phyloP scores from a whole-genome alignment of 2,329 filamentous ascomycete species.

The Trichophyton benhamiae region DNA sequence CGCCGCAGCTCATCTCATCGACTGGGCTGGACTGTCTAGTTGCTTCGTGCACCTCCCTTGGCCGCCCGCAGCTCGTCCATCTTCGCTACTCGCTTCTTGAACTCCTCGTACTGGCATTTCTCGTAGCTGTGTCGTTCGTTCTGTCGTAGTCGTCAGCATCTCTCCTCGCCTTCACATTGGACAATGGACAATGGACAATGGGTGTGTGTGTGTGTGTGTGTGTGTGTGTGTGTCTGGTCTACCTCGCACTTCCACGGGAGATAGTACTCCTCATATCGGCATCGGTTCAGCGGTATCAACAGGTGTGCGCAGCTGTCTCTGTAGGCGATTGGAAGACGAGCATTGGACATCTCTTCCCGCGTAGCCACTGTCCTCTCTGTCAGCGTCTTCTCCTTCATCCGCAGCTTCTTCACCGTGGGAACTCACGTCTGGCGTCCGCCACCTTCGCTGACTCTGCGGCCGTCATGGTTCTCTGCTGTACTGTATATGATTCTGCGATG shows the following conservation, averaged over 20 bases:
- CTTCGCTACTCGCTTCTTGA: slow-evolving; percentile 96
- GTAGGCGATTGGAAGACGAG: slow-evolving; percentile 77
- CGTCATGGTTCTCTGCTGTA: slow-evolving; percentile 6
- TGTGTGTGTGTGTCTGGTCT: slow-evolving; percentile 15
- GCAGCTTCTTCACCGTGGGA: background rate
- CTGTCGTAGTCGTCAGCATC: slow-evolving; percentile 36
- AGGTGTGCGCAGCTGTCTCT: slow-evolving; percentile 92
- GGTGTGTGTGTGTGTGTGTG: too few species aligned
- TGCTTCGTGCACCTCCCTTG: slow-evolving; percentile 75
- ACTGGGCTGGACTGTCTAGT: slow-evolving; percentile 37
- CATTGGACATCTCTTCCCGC: slow-evolving; percentile 86
- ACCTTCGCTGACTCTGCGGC: slow-evolving; percentile 3
- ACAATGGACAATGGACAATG: too few species aligned
- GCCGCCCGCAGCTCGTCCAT: slow-evolving; percentile 90
- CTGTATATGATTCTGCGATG: background rate
- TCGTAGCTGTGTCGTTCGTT: slow-evolving; percentile 96
- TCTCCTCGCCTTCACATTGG: background rate
- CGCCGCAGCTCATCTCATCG: background rate
- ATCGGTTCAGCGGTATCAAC: slow-evolving; percentile 88
- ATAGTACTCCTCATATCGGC: slow-evolving; percentile 84
- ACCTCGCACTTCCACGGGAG: slow-evolving; percentile 97
- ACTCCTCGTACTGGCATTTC: slow-evolving; percentile 98
- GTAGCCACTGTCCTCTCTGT: slow-evolving; percentile 42
- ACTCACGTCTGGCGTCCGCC: slow-evolving; percentile 12
- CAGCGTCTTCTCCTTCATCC: background rate